Percentiles rank a stretch among this genome's conserved stretches.
These are phyloP conservation scores for Tricholoma sp. DNA, from an alignment of 768 basidiomycete genomes.

Conservation along the genomic window DNA sequence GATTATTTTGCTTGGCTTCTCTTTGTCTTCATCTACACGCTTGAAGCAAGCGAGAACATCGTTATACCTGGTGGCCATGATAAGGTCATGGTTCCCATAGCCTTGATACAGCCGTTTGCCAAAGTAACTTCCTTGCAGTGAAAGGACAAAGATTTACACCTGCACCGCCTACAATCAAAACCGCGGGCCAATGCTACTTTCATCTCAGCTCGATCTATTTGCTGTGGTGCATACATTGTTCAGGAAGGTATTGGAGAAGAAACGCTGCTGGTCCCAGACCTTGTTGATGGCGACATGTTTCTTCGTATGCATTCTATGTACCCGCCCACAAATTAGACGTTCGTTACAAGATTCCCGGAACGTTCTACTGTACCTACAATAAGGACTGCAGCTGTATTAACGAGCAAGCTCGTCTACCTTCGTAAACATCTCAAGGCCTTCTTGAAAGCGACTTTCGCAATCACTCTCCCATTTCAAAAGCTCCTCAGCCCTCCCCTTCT, in stretches of 20 bases:
- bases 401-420: too few species aligned
- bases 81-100: not conserved
- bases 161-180: constrained; percentile 12
- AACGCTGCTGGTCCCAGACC: constrained; percentile 22
- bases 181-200: constrained; percentile 11
- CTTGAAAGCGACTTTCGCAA: not conserved
- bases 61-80: not conserved
- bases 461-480: not conserved
- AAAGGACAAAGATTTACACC: constrained; percentile 19
- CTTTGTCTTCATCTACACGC: too few species aligned
- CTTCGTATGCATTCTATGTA: constrained; percentile 9
- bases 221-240: constrained; percentile 21
- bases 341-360: too few species aligned
- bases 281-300: constrained; percentile 25
- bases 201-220: constrained; percentile 22
- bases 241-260: constrained; percentile 12
- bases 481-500: not conserved
- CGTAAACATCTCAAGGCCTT: not conserved
- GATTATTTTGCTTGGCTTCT: not conserved
- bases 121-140: not conserved
- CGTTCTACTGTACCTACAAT: too few species aligned
- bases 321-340: not conserved
- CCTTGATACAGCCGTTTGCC: constrained; percentile 1
- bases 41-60: not conserved
- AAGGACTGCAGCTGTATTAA: too few species aligned